A percentile compares a stretch with the other conserved stretches of the same genome.
Conservation (phyloP, 345 rosid species). For the Heritiera littoralis region DNA sequence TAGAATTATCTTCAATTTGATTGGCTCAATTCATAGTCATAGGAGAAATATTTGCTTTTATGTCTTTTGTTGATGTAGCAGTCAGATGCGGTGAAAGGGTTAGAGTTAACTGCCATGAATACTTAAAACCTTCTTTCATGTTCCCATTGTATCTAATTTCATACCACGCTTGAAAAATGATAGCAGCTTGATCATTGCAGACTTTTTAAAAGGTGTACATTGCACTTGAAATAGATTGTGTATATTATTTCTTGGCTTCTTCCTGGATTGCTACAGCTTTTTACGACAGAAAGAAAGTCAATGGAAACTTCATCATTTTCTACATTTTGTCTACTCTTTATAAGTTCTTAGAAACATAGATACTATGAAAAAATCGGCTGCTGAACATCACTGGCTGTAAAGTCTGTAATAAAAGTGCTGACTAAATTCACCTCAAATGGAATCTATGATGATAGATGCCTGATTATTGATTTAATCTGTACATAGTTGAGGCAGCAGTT, state of each 20-base stretch:
- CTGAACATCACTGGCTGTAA: background rate
- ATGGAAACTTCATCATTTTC: background rate
- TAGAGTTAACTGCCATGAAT: background rate
- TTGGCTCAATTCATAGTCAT: background rate
- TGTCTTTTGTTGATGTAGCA: background rate
- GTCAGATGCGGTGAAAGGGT: background rate
- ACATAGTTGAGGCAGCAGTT: background rate
- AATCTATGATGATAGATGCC: background rate
- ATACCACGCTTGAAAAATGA: background rate
- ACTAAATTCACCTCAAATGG: background rate
- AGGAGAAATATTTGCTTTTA: background rate
- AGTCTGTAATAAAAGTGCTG: background rate
- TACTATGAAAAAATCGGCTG: conserved; percentile 1
- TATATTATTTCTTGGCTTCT: conserved; percentile 2
- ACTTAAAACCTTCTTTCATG: background rate
- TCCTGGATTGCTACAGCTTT: background rate
- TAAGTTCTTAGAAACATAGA: background rate
- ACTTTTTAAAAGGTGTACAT: background rate
- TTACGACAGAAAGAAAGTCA: background rate
- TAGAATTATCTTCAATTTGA: background rate
- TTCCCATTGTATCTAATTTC: background rate
- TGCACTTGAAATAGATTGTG: background rate
- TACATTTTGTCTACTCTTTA: background rate
- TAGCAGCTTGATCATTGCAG: background rate
- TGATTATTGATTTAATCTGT: background rate